Conservation (phyloP, 148 eudicot genomes). For the Salicornia ramosissima region DNA sequence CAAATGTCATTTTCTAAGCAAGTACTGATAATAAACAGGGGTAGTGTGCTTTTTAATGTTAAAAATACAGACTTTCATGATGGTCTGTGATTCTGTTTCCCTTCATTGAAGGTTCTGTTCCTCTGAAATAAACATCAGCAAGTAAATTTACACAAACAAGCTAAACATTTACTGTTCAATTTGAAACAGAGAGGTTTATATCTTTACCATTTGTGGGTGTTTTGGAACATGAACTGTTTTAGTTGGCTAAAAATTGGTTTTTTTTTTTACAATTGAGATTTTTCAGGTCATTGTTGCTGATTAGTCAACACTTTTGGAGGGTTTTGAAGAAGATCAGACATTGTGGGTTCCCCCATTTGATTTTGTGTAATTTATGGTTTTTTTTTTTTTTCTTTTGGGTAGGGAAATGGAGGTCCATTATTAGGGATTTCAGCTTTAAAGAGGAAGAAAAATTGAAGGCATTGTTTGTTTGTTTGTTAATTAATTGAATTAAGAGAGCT, state of each 20-base stretch:
- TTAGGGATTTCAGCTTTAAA: constrained; percentile 4
- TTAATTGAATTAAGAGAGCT: neutral
- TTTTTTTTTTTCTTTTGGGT: too few relatives aligned
- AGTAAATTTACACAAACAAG: too few relatives aligned
- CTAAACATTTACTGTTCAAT: too few relatives aligned
- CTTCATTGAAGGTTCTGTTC: constrained; percentile 17
- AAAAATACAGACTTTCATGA: constrained; percentile 34
- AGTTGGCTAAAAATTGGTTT: neutral
- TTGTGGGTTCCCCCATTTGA: constrained; percentile 18
- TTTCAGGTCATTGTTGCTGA: constrained; percentile 9
- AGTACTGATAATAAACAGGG: constrained; percentile 13
- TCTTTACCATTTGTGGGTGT: constrained; percentile 11
- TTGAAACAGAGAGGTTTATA: too few relatives aligned
- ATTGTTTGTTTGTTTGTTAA: constrained; percentile 3
- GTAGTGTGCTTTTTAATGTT: constrained; percentile 27
- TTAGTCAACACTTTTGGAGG: constrained; percentile 18
- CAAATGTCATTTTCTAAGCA: constrained; percentile 37
- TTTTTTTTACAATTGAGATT: constrained; percentile 1
- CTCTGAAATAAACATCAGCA: neutral
- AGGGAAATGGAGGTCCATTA: neutral
- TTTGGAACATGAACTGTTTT: neutral
- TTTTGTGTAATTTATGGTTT: constrained; percentile 4
- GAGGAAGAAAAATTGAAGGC: neutral
- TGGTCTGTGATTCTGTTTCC: constrained; percentile 19
- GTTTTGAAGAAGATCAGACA: neutral